A percentile compares a stretch with the other conserved stretches of the same genome.
Conservation (phyloP, 2,329 filamentous ascomycete genomes). For the Hymenoscyphus fraxineus region DNA sequence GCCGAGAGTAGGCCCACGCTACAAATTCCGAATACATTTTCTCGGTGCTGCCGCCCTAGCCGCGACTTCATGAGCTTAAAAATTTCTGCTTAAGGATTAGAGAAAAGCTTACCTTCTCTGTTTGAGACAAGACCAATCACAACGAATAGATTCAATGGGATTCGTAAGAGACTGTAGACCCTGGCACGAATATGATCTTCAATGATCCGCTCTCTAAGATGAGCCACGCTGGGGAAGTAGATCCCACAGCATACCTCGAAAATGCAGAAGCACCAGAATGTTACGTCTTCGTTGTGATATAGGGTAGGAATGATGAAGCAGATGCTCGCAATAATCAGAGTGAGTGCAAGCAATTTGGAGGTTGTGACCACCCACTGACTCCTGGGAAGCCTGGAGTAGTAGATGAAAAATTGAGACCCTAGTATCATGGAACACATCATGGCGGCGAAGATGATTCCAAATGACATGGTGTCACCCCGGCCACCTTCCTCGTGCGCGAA, state of each 20-base stretch:
- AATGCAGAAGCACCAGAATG: constrained; percentile 54
- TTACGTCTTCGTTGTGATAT: constrained; percentile 40
- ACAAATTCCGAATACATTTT: constrained; percentile 7
- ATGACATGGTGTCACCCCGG: constrained; percentile 36
- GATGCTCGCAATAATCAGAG: constrained; percentile 37
- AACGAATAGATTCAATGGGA: constrained; percentile 55
- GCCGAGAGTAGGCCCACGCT: constrained; percentile 4
- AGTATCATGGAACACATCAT: constrained; percentile 58
- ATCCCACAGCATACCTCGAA: constrained; percentile 54
- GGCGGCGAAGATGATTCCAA: constrained; percentile 51
- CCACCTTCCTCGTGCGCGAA: constrained; percentile 36
- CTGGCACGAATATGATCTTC: constrained; percentile 49
- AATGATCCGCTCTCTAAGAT: constrained; percentile 49
- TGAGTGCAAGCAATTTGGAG: constrained; percentile 34
- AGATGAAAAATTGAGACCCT: constrained; percentile 50
- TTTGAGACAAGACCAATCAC: constrained; percentile 45
- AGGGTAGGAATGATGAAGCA: constrained; percentile 42
- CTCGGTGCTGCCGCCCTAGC: constrained; percentile 9
- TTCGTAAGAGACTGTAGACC: constrained; percentile 52
- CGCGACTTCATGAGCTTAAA: background rate
- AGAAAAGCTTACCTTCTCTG: constrained; percentile 36
- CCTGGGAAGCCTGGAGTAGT: constrained; percentile 11
- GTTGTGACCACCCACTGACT: constrained; percentile 4
- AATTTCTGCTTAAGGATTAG: background rate
- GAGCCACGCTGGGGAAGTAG: constrained; percentile 54